Evolutionary conservation across 805 yeast genomes (phyloP).

Genomic region (Pichia eremophila): DNA sequence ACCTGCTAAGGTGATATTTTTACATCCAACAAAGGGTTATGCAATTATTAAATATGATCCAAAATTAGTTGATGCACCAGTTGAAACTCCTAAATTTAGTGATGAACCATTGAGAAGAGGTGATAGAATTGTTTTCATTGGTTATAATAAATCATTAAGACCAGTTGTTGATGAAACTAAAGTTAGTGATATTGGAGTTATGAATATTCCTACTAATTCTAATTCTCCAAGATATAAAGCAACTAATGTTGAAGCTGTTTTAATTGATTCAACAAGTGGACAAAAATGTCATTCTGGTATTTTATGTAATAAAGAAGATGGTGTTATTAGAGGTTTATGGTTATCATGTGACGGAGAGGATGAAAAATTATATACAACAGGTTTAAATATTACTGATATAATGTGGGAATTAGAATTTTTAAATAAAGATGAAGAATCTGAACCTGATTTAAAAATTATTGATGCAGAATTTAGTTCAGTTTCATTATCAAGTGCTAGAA

Average conservation of each 20-base stretch:
- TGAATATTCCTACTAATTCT: slow-evolving; percentile 61
- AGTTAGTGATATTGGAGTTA: slow-evolving; percentile 67
- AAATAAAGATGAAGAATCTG: slow-evolving; percentile 30
- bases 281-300: slow-evolving; percentile 71
- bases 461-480: slow-evolving; percentile 72
- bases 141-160: slow-evolving; percentile 63
- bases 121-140: slow-evolving; percentile 68
- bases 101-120: slow-evolving; percentile 57
- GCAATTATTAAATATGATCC: slow-evolving; percentile 82
- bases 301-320: slow-evolving; percentile 57
- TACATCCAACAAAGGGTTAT: slow-evolving; percentile 83
- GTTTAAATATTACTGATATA: slow-evolving; percentile 66
- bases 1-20: slow-evolving; percentile 70
- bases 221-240: slow-evolving; percentile 77
- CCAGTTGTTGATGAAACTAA: slow-evolving; percentile 65
- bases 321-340: slow-evolving; percentile 80
- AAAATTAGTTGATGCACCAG: slow-evolving; percentile 56
- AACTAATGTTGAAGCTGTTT: slow-evolving; percentile 67
- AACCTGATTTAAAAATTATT: slow-evolving; percentile 54
- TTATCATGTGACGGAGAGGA: slow-evolving; percentile 73
- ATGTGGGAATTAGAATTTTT: slow-evolving; percentile 46
- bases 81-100: slow-evolving; percentile 58
- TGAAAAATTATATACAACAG: slow-evolving; percentile 59
- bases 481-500: slow-evolving; percentile 65
- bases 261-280: slow-evolving; percentile 63